Base-by-base conservation (phyloP, 176 grass and related monocot genomes). In the Saccharum officinarum region DNA sequence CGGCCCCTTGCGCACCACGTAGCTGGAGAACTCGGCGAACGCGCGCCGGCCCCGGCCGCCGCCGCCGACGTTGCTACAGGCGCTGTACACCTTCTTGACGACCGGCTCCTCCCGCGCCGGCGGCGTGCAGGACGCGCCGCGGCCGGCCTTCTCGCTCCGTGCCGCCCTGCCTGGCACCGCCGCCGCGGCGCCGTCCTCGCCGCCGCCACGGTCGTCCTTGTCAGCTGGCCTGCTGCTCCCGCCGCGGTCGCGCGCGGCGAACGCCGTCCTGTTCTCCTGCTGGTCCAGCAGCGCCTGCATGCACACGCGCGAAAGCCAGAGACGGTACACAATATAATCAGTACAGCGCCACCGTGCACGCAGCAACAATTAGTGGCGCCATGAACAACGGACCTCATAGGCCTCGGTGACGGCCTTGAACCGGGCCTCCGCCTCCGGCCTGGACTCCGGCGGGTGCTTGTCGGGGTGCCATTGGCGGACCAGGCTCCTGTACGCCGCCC, bases 331-430 rank as follows among this genome's bases (percentile, higher is more conserved):
- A 17, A 31, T 18, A 57, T 3, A 3, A 23, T 50, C 31, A 61
- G 4, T n/a, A 61, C 62, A 39, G 8, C 64, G 23, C n/a, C 55
- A 41, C 33, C 73, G 7, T 2, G 46, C 4, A 14, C 10, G 61
- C 12, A 45, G 22, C 67, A 15, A 30, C 23, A 41, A 25, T 5
- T 9, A 9, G 5, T 8, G 47, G 47, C 5, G 47, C 4, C 49
- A 52, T 52, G 49, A 52, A 52, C 49, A 5, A 52, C 49, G 49
- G 49, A 97, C 95, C 95, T 97, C 92, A 63, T 93, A 97, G 9
- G 95, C 95, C 37, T 94, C 75, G 59, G 90, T 91, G 86, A 97
- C 94, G 86, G 86, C 87, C 84, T 94, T 97, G 87, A 97, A 97
- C 3, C 71, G 81, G 0, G 92, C 85, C 82, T 97, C 92, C 12